Evolutionary conservation across 345 rosid species (phyloP).

Genomic region (Turritis glabra): DNA sequence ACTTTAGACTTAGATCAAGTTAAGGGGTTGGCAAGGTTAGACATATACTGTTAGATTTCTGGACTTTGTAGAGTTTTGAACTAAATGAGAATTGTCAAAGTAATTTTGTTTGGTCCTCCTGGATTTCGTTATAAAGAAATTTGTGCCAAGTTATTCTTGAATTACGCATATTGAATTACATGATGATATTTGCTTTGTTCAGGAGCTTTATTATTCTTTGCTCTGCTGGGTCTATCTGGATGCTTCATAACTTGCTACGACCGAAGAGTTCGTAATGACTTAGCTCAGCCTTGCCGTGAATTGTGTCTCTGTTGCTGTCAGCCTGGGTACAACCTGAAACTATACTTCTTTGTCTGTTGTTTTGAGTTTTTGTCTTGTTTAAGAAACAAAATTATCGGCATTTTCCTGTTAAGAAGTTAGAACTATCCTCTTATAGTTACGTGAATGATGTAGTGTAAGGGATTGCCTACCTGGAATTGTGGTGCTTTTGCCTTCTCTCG

Average conservation of each 20-base stretch:
- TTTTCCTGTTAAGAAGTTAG: neutral
- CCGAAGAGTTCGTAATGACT: constrained; percentile 92
- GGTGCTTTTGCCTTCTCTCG: neutral
- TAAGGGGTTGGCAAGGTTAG: neutral
- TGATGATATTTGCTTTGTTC: constrained; percentile 29
- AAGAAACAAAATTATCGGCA: neutral
- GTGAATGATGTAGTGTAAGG: neutral
- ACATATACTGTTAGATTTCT: neutral
- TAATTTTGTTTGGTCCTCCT: too few relatives aligned
- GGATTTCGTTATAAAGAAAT: too few relatives aligned
- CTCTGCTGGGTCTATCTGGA: constrained; percentile 97
- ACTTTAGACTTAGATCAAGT: neutral
- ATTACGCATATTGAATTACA: neutral
- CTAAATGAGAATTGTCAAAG: neutral
- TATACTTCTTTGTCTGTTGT: neutral
- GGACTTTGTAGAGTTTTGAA: neutral
- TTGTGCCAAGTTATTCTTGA: constrained; percentile 1
- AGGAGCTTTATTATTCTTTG: constrained; percentile 95
- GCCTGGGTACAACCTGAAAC: constrained; percentile 67
- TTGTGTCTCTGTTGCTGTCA: constrained; percentile 98
- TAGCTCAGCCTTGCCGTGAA: constrained; percentile 98
- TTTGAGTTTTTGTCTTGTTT: neutral
- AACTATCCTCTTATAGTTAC: neutral
- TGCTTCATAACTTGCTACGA: constrained; percentile 99
- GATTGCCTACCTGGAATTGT: neutral